phyloP scores from a whole-genome alignment of 805 yeast species.

The Cyberlindnera xylosilytica region DNA sequence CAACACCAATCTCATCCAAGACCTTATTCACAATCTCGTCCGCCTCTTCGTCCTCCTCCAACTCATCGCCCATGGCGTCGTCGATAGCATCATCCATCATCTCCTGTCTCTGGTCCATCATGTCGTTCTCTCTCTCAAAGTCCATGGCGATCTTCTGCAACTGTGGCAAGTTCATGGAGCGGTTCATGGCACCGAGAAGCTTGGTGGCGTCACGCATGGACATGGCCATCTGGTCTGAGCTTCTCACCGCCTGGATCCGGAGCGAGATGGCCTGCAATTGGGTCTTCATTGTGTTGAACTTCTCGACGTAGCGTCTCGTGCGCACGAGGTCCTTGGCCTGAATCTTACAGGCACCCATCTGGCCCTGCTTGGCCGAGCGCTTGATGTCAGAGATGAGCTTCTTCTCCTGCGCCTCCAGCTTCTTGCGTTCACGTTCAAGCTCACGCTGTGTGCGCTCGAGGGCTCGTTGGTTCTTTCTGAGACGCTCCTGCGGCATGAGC shows the following conservation, averaged over 20 bases:
- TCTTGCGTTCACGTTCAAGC: constrained; percentile 79
- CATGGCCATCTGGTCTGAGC: constrained; percentile 92
- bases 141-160: constrained; percentile 89
- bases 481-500: constrained; percentile 90
- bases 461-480: constrained; percentile 93
- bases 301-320: constrained; percentile 75
- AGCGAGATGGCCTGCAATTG: constrained; percentile 93
- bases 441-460: constrained; percentile 94
- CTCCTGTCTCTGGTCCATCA: constrained; percentile 98
- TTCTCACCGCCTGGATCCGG: constrained; percentile 85
- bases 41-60: constrained; percentile 82
- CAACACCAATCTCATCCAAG: constrained; percentile 94
- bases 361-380: constrained; percentile 88
- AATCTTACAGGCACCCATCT: constrained; percentile 82
- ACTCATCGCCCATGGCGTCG: constrained; percentile 91
- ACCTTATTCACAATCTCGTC: constrained; percentile 91
- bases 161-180: constrained; percentile 87
- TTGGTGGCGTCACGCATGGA: constrained; percentile 94
- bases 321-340: constrained; percentile 95
- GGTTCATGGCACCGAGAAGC: constrained; percentile 81
- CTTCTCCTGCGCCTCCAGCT: constrained; percentile 90
- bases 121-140: constrained; percentile 88
- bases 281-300: constrained; percentile 89
- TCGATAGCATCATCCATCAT: constrained; percentile 98
- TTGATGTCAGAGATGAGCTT: constrained; percentile 81